phyloP scores from a whole-genome alignment of 306 rosid genomes.

The Vigna radiata region DNA sequence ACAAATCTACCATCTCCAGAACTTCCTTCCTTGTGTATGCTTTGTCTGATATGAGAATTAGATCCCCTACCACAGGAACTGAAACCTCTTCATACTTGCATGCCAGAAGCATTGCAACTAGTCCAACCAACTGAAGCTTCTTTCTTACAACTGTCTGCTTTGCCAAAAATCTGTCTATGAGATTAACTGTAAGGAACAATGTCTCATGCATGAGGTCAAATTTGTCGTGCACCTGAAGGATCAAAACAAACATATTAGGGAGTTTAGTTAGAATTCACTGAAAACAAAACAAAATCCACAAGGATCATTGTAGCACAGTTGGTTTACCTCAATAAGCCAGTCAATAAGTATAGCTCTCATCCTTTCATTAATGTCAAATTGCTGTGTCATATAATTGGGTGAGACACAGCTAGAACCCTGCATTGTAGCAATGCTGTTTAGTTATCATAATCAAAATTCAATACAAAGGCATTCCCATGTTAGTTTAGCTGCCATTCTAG shows the following conservation, averaged over 20 bases:
- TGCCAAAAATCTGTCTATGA: slow-evolving; percentile 84
- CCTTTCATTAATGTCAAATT: slow-evolving; percentile 86
- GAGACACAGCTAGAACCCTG: slow-evolving; percentile 74
- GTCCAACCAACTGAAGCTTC: slow-evolving; percentile 96
- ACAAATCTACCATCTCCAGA: slow-evolving; percentile 76
- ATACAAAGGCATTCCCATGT: slow-evolving; percentile 19
- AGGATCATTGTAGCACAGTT: slow-evolving; percentile 25
- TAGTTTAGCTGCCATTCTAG: neutral
- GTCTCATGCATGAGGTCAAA: slow-evolving; percentile 94
- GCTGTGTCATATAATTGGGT: slow-evolving; percentile 72
- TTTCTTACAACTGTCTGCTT: slow-evolving; percentile 71
- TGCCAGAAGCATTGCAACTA: slow-evolving; percentile 98
- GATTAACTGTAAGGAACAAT: slow-evolving; percentile 79
- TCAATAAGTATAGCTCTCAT: slow-evolving; percentile 96
- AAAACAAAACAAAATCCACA: neutral
- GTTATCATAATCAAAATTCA: slow-evolving; percentile 36
- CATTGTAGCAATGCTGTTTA: slow-evolving; percentile 40
- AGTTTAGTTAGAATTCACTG: neutral
- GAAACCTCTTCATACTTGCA: slow-evolving; percentile 99
- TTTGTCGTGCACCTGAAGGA: slow-evolving; percentile 91
- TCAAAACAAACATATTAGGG: slow-evolving; percentile 21
- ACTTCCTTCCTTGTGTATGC: slow-evolving; percentile 86
- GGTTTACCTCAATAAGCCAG: slow-evolving; percentile 93
- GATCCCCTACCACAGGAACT: slow-evolving; percentile 86
- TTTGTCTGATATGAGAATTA: slow-evolving; percentile 86